These are phyloP conservation scores for Pelagomonas calceolata DNA, from an alignment of 108 stramenopile genomes.

Conservation along the genomic window DNA sequence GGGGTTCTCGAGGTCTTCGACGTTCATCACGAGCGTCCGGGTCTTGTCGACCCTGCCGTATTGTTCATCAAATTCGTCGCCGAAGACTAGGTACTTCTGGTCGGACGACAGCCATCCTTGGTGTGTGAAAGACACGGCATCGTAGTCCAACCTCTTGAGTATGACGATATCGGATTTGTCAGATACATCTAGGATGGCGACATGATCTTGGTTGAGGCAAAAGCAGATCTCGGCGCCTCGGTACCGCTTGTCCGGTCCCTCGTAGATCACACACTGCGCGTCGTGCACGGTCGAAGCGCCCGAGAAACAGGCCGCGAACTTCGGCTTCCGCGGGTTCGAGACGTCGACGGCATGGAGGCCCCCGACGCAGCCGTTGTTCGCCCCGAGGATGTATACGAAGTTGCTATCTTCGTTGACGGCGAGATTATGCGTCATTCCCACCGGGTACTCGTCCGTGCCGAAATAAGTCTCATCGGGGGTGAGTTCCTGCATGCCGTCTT, in stretches of 20 bases:
- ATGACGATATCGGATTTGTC: background rate
- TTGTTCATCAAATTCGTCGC: slow-evolving; percentile 17
- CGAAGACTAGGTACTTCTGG: slow-evolving; percentile 20
- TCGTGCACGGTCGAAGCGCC: slow-evolving; percentile 24
- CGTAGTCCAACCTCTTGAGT: slow-evolving; percentile 11
- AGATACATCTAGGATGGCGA: slow-evolving; percentile 29
- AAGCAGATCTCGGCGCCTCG: slow-evolving; percentile 24
- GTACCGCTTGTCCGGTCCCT: slow-evolving; percentile 22
- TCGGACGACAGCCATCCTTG: slow-evolving; percentile 38
- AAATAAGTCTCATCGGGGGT: too few relatives aligned
- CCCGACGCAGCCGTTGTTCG: slow-evolving; percentile 10
- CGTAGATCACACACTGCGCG: slow-evolving; percentile 27
- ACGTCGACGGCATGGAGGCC: slow-evolving; percentile 26
- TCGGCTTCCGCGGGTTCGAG: slow-evolving; percentile 13
- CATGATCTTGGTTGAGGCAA: slow-evolving; percentile 13
- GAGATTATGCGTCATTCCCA: slow-evolving; percentile 17
- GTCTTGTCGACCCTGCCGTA: background rate
- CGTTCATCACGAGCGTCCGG: slow-evolving; percentile 15
- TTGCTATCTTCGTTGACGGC: slow-evolving; percentile 20
- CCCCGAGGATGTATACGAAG: background rate
- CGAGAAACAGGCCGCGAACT: slow-evolving; percentile 10
- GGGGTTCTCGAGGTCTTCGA: slow-evolving; percentile 10
- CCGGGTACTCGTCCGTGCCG: too few relatives aligned
- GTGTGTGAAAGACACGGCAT: slow-evolving; percentile 17
- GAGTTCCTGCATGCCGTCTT: too few relatives aligned